Percentiles rank a stretch among this genome's conserved stretches.
These are phyloP conservation scores for Pascua guehoae DNA, from an alignment of 1,284 basidiomycete genomes.

Conservation along the genomic window DNA sequence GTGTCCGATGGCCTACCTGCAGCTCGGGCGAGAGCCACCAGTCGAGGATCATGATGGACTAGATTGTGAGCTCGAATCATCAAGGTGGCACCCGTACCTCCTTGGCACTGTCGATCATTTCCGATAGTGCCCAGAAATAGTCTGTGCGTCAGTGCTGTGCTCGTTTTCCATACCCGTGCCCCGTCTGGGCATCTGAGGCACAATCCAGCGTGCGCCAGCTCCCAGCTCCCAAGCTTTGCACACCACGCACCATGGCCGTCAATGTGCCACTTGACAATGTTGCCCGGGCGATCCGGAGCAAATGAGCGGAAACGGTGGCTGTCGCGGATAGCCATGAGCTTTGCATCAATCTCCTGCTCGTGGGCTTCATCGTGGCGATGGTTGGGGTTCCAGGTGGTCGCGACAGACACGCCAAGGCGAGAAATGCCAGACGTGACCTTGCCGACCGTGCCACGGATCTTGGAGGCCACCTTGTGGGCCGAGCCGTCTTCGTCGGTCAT, in stretches of 20 bases:
- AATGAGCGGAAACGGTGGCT: constrained; percentile 82
- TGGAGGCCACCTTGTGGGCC: neutral
- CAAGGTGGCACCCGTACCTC: constrained; percentile 26
- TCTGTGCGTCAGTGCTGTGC: constrained; percentile 45
- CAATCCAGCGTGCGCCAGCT: no score
- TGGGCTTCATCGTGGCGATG: constrained; percentile 65
- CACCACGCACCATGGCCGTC: constrained; percentile 65
- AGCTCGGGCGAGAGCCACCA: constrained; percentile 86
- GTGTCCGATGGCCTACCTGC: constrained; percentile 51
- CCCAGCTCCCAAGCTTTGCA: neutral
- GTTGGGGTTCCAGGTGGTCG: constrained; percentile 50
- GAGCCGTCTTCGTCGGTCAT: neutral
- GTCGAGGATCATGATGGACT: constrained; percentile 70
- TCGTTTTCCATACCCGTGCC: no score
- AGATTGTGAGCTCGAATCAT: constrained; percentile 8
- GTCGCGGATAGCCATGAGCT: constrained; percentile 67
- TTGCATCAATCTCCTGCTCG: constrained; percentile 64
- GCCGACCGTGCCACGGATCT: constrained; percentile 37
- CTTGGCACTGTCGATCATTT: constrained; percentile 65
- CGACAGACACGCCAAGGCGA: constrained; percentile 34
- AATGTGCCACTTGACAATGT: constrained; percentile 84
- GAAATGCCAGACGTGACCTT: constrained; percentile 32
- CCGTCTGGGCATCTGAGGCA: no score
- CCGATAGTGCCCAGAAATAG: constrained; percentile 89
- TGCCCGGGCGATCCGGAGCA: constrained; percentile 63